These are phyloP conservation scores for Benincasa hispida DNA, from an alignment of 306 rosid genomes.

Conservation along the genomic window DNA sequence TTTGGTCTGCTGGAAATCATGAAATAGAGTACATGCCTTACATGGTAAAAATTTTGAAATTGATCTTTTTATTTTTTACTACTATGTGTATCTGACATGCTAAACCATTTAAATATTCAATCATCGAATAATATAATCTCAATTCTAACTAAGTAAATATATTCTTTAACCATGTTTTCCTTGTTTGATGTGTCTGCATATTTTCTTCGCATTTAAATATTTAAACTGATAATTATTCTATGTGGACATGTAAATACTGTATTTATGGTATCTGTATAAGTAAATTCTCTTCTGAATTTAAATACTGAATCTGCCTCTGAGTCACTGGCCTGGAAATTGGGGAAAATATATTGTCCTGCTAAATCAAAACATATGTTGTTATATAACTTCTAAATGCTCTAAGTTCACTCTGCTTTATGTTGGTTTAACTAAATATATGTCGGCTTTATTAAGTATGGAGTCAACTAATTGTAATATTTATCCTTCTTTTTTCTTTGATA, in stretches of 20 bases:
- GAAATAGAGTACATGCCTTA: conserved; percentile 85
- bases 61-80: neutral
- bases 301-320: neutral
- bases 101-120: neutral
- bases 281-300: neutral
- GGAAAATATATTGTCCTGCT: neutral
- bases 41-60: conserved; percentile 37
- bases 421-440: neutral
- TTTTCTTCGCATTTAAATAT: neutral
- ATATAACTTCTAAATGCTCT: neutral
- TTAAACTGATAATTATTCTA: neutral
- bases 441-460: neutral
- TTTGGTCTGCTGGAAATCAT: conserved; percentile 86
- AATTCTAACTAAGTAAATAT: neutral
- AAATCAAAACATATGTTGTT: neutral
- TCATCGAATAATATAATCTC: neutral
- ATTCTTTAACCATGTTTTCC: neutral
- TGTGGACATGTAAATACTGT: neutral
- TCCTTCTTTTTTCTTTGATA: neutral
- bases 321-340: neutral
- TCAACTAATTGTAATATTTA: neutral
- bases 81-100: neutral
- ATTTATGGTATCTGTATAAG: neutral
- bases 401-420: neutral
- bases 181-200: neutral